phyloP scores from a whole-genome alignment of 306 rosid genomes.

The Fragaria nilgerrensis region DNA sequence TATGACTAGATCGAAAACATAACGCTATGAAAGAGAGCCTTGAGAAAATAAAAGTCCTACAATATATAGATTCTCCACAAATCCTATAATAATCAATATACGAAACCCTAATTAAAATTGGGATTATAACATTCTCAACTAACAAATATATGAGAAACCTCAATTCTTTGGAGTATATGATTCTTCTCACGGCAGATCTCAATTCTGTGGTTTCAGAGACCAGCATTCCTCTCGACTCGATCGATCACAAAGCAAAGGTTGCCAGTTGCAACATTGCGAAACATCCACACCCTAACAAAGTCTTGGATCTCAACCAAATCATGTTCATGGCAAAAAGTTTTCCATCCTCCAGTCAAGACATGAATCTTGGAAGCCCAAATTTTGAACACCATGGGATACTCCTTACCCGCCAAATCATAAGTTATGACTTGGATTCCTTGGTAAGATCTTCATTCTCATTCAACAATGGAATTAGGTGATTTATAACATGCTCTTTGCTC shows the following conservation, averaged over 20 bases:
- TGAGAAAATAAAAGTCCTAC: no score
- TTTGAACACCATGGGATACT: slow-evolving; percentile 6
- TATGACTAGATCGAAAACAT: no score
- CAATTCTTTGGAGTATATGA: no score
- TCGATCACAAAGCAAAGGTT: slow-evolving; percentile 11
- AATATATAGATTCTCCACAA: no score
- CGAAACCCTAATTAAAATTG: no score
- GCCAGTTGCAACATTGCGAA: background rate
- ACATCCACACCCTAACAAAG: slow-evolving; percentile 7
- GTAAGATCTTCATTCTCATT: background rate
- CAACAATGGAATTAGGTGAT: background rate
- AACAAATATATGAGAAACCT: no score
- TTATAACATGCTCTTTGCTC: background rate
- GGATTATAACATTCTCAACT: no score
- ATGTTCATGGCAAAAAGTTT: background rate
- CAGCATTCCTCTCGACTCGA: background rate
- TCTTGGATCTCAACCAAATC: background rate
- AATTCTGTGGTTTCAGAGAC: background rate
- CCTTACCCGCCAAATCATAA: slow-evolving; percentile 4
- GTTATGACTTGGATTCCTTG: background rate
- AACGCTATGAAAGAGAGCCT: no score
- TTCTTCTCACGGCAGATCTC: no score
- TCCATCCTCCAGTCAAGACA: slow-evolving; percentile 17
- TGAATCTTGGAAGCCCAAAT: slow-evolving; percentile 1
- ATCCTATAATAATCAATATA: no score